A percentile compares a stretch with the other conserved stretches of the same genome.
Evolutionary conservation across 306 rosid genomes (phyloP).

Genomic region (Ormosia semicastrata): DNA sequence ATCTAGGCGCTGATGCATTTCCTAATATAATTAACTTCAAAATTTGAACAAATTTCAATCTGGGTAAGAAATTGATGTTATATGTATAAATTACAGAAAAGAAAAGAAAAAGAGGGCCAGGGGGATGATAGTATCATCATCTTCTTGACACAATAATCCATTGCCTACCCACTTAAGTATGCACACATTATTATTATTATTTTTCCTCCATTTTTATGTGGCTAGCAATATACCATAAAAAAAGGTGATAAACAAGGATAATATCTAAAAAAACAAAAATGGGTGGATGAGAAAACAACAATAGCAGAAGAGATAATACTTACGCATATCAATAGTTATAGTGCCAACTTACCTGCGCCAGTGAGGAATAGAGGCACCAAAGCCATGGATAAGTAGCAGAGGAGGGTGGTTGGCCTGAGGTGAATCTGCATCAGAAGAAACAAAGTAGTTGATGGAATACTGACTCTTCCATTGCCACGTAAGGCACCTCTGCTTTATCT

Average conservation of each 20-base stretch:
- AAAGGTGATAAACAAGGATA: conserved; percentile 27
- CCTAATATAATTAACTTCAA: neutral
- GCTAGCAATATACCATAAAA: neutral
- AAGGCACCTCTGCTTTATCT: conserved; percentile 50
- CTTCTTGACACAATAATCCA: neutral
- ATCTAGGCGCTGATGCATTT: neutral
- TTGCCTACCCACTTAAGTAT: neutral
- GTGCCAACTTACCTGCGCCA: conserved; percentile 74
- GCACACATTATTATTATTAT: neutral
- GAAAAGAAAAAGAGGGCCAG: neutral
- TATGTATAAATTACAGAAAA: neutral
- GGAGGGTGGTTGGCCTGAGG: conserved; percentile 41
- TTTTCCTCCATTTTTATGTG: conserved; percentile 6
- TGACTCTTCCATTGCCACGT: conserved; percentile 83
- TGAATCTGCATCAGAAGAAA: conserved; percentile 48
- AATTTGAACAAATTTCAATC: neutral
- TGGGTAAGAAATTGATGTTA: neutral
- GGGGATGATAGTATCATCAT: neutral
- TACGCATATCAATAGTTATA: neutral
- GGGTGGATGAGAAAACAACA: conserved; percentile 34
- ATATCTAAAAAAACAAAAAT: conserved; percentile 1
- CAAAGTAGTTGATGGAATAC: conserved; percentile 66
- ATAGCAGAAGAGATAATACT: neutral
- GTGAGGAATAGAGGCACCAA: conserved; percentile 93
- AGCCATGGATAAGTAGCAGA: conserved; percentile 87